A percentile compares a stretch with the other conserved stretches of the same genome.
Evolutionary conservation across 805 yeast genomes (phyloP).

Genomic region (Kazachstania viticola): DNA sequence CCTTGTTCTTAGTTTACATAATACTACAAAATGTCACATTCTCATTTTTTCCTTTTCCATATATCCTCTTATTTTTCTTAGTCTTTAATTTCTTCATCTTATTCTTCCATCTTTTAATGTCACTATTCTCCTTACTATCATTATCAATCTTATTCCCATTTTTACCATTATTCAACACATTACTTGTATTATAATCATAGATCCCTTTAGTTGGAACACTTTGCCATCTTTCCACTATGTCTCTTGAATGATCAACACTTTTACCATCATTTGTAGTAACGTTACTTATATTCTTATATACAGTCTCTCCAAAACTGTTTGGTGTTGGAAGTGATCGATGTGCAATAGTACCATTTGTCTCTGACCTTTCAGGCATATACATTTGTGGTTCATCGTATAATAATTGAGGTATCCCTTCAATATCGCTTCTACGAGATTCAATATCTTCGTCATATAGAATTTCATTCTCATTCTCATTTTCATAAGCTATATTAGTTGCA

Average conservation of each 20-base stretch:
- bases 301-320: conserved; percentile 20
- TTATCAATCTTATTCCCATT: no score
- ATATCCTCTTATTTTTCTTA: no score
- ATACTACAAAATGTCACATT: conserved; percentile 9
- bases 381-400: conserved; percentile 13
- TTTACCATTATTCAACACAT: no score
- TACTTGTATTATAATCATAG: no score
- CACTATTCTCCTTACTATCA: conserved; percentile 6
- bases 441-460: conserved; percentile 3
- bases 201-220: conserved; percentile 24
- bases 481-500: no score
- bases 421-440: conserved; percentile 13
- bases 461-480: conserved; percentile 1
- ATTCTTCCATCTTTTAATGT: conserved; percentile 13
- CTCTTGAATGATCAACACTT: not conserved
- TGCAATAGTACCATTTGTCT: conserved; percentile 18
- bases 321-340: conserved; percentile 22
- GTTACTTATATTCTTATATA: not conserved
- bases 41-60: no score
- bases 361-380: conserved; percentile 15
- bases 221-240: conserved; percentile 21
- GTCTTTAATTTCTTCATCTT: conserved; percentile 15
- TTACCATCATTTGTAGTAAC: conserved; percentile 4
- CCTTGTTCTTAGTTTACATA: conserved; percentile 13
- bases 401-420: no score